Evolutionary conservation across 2,329 filamentous ascomycete genomes (phyloP).

Genomic region (Ceratocystiopsis brevicomis): DNA sequence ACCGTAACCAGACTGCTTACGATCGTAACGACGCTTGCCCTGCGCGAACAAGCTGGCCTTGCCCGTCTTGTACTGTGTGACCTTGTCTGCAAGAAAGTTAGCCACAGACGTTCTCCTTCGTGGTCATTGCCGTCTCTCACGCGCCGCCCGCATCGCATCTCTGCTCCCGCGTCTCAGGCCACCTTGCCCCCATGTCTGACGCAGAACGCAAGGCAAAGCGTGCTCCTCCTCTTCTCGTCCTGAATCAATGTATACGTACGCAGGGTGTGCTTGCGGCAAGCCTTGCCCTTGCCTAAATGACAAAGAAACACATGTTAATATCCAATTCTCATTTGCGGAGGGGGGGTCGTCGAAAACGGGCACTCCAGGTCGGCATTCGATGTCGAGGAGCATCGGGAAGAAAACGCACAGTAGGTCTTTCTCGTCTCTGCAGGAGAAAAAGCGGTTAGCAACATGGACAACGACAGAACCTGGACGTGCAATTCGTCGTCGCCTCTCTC

Average conservation of each 20-base stretch:
- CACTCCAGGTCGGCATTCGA: no score
- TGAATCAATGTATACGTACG: slow-evolving; percentile 5
- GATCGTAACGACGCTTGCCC: slow-evolving; percentile 90
- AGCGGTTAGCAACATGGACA: slow-evolving; percentile 4
- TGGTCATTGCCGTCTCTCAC: no score
- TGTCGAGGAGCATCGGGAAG: no score
- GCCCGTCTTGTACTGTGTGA: slow-evolving; percentile 57
- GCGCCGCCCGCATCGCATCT: no score
- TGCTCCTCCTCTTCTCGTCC: no score
- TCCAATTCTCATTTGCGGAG: neutral
- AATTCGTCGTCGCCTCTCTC: no score
- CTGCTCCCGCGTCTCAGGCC: neutral
- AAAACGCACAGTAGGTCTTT: slow-evolving; percentile 11
- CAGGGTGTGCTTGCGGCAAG: slow-evolving; percentile 61
- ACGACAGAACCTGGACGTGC: no score
- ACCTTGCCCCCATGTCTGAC: no score
- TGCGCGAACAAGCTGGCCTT: slow-evolving; percentile 32
- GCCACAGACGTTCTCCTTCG: neutral
- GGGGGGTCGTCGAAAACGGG: neutral
- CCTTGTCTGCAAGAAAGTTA: slow-evolving; percentile 28
- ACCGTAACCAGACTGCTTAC: slow-evolving; percentile 97
- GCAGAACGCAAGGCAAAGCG: no score
- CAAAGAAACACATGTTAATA: slow-evolving; percentile 5
- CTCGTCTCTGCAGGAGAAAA: slow-evolving; percentile 8
- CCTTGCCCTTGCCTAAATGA: slow-evolving; percentile 53